Percentiles rank a stretch among this genome's conserved stretches.
Conservation (phyloP, 495 filamentous ascomycete species). For the Cairneyella variabilis region DNA sequence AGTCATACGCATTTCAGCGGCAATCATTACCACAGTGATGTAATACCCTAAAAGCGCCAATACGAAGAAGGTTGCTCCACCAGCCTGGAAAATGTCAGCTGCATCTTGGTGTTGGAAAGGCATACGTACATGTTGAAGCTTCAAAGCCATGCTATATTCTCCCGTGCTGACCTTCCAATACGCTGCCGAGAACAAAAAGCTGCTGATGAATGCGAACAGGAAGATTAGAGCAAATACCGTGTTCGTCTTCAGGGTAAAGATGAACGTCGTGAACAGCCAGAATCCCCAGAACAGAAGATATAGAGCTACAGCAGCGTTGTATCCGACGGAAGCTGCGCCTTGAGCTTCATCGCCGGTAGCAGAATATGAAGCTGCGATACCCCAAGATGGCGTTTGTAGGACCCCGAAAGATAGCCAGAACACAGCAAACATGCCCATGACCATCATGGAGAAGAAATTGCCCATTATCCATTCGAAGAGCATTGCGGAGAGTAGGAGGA, state of each 20-base stretch:
- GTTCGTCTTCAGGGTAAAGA: constrained; percentile 53
- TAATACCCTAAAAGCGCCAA: constrained; percentile 50
- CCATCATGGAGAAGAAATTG: constrained; percentile 54
- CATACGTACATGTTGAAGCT: too few relatives aligned
- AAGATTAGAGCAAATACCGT: constrained; percentile 50
- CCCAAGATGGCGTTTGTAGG: constrained; percentile 47
- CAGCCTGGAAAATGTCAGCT: too few relatives aligned
- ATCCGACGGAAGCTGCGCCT: constrained; percentile 39
- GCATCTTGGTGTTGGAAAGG: too few relatives aligned
- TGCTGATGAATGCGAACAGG: constrained; percentile 41
- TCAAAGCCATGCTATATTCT: constrained; percentile 37
- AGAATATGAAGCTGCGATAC: constrained; percentile 42
- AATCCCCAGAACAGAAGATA: constrained; percentile 56
- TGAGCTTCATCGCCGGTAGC: constrained; percentile 39
- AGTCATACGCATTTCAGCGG: constrained; percentile 51
- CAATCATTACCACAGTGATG: constrained; percentile 52
- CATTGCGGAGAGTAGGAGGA: constrained; percentile 43
- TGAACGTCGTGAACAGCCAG: constrained; percentile 50
- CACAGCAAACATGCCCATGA: constrained; percentile 52
- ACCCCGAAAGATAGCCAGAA: constrained; percentile 55
- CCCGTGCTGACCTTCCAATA: constrained; percentile 47
- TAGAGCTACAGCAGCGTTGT: constrained; percentile 44
- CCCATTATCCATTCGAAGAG: constrained; percentile 50
- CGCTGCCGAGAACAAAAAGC: constrained; percentile 44
- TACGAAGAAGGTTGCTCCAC: constrained; percentile 46